Evolutionary conservation across 345 rosid species (phyloP).

Genomic region (Citrus reticulata): DNA sequence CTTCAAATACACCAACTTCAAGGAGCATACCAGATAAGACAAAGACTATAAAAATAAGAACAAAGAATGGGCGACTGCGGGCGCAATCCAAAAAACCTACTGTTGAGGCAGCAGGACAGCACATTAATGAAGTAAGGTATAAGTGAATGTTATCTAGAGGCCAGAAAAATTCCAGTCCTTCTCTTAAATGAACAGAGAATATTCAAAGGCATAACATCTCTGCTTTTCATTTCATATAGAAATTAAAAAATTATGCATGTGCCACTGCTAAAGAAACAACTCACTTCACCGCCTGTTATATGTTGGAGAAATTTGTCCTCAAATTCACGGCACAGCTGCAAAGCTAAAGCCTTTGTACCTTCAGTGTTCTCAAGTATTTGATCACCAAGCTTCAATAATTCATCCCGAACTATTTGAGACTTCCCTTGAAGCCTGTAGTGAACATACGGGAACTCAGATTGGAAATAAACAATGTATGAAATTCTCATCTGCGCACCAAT

Average conservation of each 20-base stretch:
- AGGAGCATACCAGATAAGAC: no score
- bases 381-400: conserved; percentile 83
- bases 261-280: conserved; percentile 24
- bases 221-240: not conserved
- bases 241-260: not conserved
- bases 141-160: not conserved
- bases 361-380: conserved; percentile 79
- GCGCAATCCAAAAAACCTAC: not conserved
- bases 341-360: conserved; percentile 94
- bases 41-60: no score
- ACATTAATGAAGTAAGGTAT: not conserved
- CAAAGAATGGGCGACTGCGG: no score
- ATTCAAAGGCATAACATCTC: not conserved
- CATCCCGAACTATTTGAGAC: conserved; percentile 84
- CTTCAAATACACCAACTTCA: not conserved
- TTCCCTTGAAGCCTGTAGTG: conserved; percentile 84
- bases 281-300: conserved; percentile 88
- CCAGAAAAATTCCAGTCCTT: not conserved
- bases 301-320: conserved; percentile 97
- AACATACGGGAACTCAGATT: not conserved
- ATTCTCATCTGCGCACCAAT: not conserved
- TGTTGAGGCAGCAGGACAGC: not conserved
- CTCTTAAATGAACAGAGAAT: not conserved
- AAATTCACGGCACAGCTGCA: conserved; percentile 99
- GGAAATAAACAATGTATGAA: not conserved